Evolutionary conservation across 1,284 basidiomycete genomes (phyloP).

Genomic region (Cerrena zonata): DNA sequence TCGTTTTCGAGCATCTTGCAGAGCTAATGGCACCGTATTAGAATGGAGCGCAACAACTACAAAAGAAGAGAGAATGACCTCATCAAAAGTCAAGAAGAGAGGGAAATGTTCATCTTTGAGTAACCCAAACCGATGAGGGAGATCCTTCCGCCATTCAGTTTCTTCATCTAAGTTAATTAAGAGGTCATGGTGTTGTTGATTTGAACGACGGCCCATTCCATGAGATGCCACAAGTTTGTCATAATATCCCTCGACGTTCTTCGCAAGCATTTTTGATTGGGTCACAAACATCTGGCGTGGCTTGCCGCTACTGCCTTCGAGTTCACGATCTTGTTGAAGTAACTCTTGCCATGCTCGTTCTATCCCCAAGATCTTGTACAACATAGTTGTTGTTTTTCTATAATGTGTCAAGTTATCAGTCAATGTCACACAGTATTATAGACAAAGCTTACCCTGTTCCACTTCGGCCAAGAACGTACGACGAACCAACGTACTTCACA

Average conservation of each 20-base stretch:
- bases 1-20: slow-evolving; percentile 18
- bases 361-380: slow-evolving; percentile 59
- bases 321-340: slow-evolving; percentile 40
- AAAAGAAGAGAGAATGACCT: slow-evolving; percentile 31
- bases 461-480: slow-evolving; percentile 37
- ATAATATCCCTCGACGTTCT: slow-evolving; percentile 64
- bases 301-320: slow-evolving; percentile 11
- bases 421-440: not conserved
- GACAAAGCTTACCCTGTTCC: slow-evolving; percentile 12
- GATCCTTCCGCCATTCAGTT: slow-evolving; percentile 32
- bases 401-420: not conserved
- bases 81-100: slow-evolving; percentile 55
- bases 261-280: slow-evolving; percentile 57
- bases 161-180: slow-evolving; percentile 37
- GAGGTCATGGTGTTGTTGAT: not conserved
- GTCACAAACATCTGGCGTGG: slow-evolving; percentile 67
- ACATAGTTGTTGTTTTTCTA: slow-evolving; percentile 65
- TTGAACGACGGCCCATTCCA: slow-evolving; percentile 29
- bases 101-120: slow-evolving; percentile 57
- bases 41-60: slow-evolving; percentile 4
- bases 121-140: slow-evolving; percentile 49
- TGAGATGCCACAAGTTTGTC: slow-evolving; percentile 42
- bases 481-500: slow-evolving; percentile 50
- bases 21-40: slow-evolving; percentile 9
- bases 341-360: slow-evolving; percentile 46